phyloP scores from a whole-genome alignment of 208 protist genomes.

The Crithidia acanthocephali region DNA sequence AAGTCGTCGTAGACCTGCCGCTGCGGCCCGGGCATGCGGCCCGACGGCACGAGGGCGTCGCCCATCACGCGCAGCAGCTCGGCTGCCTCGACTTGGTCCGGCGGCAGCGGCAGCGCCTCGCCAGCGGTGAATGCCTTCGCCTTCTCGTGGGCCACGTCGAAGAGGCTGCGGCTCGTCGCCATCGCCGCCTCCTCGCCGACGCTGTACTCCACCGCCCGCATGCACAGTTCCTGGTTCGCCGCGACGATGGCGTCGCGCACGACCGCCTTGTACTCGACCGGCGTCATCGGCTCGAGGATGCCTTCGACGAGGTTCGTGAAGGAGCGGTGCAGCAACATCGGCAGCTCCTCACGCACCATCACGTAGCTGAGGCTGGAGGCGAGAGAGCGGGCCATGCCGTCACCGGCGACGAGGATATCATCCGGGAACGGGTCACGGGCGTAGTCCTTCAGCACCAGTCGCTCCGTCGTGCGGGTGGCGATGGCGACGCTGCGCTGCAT shows the following conservation, averaged over 20 bases:
- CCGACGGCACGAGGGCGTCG: constrained; percentile 88
- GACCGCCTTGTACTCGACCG: constrained; percentile 22
- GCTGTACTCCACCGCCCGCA: constrained; percentile 81
- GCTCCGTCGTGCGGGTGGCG: constrained; percentile 87
- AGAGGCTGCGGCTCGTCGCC: constrained; percentile 51
- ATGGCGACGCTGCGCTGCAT: constrained; percentile 96
- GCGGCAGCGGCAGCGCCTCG: constrained; percentile 45
- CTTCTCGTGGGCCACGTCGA: constrained; percentile 85
- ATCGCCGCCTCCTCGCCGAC: constrained; percentile 93
- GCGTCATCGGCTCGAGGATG: constrained; percentile 23
- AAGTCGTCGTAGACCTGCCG: constrained; percentile 96
- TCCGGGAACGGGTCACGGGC: constrained; percentile 90
- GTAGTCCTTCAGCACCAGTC: constrained; percentile 98
- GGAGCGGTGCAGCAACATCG: constrained; percentile 45
- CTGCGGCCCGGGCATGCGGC: constrained; percentile 86
- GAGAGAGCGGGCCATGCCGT: constrained; percentile 84
- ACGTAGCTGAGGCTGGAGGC: constrained; percentile 80
- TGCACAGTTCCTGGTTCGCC: constrained; percentile 74
- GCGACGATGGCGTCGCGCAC: constrained; percentile 39
- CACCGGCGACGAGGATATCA: constrained; percentile 60
- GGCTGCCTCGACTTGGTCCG: constrained; percentile 56
- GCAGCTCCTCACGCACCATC: constrained; percentile 95
- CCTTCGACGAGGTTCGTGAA: constrained; percentile 30
- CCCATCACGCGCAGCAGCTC: constrained; percentile 83
- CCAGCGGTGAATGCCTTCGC: constrained; percentile 36